Evolutionary conservation across 1,284 basidiomycete species (phyloP).

Genomic region (Ceratobasidium papillatum): DNA sequence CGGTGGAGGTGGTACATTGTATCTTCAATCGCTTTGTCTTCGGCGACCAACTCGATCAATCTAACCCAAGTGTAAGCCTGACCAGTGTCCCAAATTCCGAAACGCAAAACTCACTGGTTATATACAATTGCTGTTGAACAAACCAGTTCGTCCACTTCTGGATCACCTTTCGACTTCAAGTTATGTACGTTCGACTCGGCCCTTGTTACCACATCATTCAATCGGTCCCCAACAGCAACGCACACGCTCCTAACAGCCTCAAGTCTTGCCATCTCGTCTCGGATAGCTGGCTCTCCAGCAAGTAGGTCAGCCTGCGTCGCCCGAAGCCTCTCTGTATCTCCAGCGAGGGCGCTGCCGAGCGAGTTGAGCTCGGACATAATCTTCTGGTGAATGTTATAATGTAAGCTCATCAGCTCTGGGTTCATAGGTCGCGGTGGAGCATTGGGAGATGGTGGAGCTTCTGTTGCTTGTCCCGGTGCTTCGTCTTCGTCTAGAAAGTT

Average conservation of each 20-base stretch:
- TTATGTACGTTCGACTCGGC: constrained; percentile 75
- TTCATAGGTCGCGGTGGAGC: constrained; percentile 87
- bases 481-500: constrained; percentile 55
- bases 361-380: constrained; percentile 73
- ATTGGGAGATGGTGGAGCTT: constrained; percentile 49
- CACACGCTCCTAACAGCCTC: constrained; percentile 96
- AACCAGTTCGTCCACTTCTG: constrained; percentile 90
- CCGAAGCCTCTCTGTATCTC: constrained; percentile 78
- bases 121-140: constrained; percentile 95
- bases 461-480: constrained; percentile 13
- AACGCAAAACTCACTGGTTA: constrained; percentile 78
- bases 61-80: constrained; percentile 56
- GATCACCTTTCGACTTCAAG: constrained; percentile 76
- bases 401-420: constrained; percentile 86
- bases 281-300: constrained; percentile 89
- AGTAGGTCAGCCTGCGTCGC: constrained; percentile 85
- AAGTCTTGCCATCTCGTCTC: constrained; percentile 95
- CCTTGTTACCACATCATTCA: constrained; percentile 67
- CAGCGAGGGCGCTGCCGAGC: constrained; percentile 68
- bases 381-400: constrained; percentile 80
- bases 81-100: too few relatives aligned
- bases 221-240: constrained; percentile 72
- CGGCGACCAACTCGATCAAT: constrained; percentile 93
- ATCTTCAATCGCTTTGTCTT: constrained; percentile 98
- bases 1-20: constrained; percentile 97